Evolutionary conservation across 1,284 basidiomycete species (phyloP), one percentile per base, ranked within the genome.

Genomic region (Flammula alnicola): DNA sequence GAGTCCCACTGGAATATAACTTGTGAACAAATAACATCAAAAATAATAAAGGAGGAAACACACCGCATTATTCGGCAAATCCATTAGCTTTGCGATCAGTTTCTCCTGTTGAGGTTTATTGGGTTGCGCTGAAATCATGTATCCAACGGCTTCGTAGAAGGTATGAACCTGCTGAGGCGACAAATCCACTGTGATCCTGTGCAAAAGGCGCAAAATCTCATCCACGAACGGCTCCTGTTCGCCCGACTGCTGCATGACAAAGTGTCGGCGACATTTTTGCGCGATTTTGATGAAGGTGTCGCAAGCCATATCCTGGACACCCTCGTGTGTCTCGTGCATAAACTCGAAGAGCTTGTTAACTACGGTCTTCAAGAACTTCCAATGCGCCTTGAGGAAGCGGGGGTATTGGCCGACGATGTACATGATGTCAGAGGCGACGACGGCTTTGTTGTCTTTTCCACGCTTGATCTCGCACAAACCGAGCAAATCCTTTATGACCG

Each of bases 261-360:
- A 99, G 72, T 99, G 97, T 47, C 96, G 83, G 39, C 95, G 83
- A 68, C 97, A 99, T 73, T 98, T 99, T 69, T 99, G 96, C 16
- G 97, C 95, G 63, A 99, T 99, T 76, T 99, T 99, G 79, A 99
- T 98, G 74, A 99, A 99, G 0, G 97, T 99, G 71, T 99, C 97
- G 71, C 97, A 99, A 40, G 97, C 97, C 97, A 99, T 99, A 72
- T 99, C 97, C 72, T 99, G 97, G 9, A 99, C 97, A 78, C 92
- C 91, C 77, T 99, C 97, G 66, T 99, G 97, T 0, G 94, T 98
- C 75, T 99, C 97, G 73, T 99, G 97, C 95, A 99, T 99, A 70
- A 99, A 99, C 70, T 99, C 97, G 70, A 99, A 99, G 14, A 99
- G 79, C 74, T 99, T 99, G 78, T 99, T 99, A 58, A 99, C 97